Conservation (phyloP, 306 rosid species). For the Fragaria ananassa region DNA sequence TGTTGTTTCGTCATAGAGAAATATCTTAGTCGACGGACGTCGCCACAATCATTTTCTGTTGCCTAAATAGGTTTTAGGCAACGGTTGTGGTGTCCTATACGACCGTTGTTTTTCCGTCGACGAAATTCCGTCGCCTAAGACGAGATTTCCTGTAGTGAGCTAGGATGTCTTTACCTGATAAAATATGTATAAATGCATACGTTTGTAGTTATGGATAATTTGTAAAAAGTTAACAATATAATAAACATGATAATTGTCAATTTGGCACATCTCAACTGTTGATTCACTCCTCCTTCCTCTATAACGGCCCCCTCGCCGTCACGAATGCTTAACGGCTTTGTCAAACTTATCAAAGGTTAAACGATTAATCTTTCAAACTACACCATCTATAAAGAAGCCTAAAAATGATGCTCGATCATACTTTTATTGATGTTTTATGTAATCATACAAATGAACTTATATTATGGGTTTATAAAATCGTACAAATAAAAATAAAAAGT, state of each 20-base stretch:
- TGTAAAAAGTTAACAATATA: neutral
- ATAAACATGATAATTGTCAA: neutral
- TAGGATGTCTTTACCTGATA: too few relatives aligned
- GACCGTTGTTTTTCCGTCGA: too few relatives aligned
- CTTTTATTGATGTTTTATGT: neutral
- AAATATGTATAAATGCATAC: neutral
- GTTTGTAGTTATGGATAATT: neutral
- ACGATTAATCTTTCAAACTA: neutral
- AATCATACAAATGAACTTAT: neutral
- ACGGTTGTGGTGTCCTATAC: too few relatives aligned
- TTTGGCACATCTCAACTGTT: neutral
- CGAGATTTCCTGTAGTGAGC: too few relatives aligned
- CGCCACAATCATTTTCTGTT: too few relatives aligned
- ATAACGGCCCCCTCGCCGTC: neutral
- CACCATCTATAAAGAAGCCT: neutral
- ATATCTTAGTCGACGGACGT: too few relatives aligned
- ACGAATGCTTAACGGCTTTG: neutral
- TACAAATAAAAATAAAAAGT: neutral
- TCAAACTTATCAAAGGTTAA: neutral
- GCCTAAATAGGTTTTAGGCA: too few relatives aligned
- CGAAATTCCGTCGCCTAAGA: too few relatives aligned
- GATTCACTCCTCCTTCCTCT: neutral
- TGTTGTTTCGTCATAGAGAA: too few relatives aligned
- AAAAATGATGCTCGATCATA: neutral
- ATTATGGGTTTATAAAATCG: neutral